Evolutionary conservation across 1,284 basidiomycete genomes (phyloP), one percentile per base, ranked within the genome.

Genomic region (Ceratobasidium sp.): DNA sequence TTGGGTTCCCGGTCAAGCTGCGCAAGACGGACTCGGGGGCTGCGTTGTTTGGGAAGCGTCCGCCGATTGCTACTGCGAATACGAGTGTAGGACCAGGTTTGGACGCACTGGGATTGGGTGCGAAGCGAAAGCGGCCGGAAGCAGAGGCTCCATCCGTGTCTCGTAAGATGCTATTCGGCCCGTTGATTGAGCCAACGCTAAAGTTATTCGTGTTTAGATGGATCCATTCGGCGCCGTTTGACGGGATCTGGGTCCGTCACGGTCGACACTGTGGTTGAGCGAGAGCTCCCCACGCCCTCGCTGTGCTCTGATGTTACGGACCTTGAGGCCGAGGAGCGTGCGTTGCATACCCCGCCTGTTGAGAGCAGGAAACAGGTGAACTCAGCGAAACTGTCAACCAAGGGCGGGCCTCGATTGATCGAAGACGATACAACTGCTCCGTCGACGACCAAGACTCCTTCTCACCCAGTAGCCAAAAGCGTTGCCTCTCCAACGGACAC

Each of bases 291-390:
- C 13, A 62, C 58, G 1, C 58, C 58, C 3, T 62, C 58, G 2
- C n/a, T 62, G 45, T 62, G 58, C 20, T 62, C 58, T 6, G 58
- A 62, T 50, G 49, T 45, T n/a, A 62, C 58, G 6, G 58, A 62
- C 15, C 31, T 49, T 15, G 58, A 62, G 58, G 17, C 38, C 3
- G 58, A 62, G 17, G 58, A 62, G 1, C 43, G 58, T 3, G 58
- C 47, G 45, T 35, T 62, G 58, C 47, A 34, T 47, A 62, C 58
- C 27, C 58, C 58, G 6, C 58, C 58, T 29, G 22, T 62, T 25
- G 58, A 62, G 40, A 47, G 45, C n/a, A 20, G 10, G 7, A 47
- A 47, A 47, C 45, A 40, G n/a, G n/a, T n/a, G n/a, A n/a, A n/a
- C n/a, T n/a, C n/a, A n/a, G n/a, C n/a, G n/a, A n/a, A n/a, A n/a